Conservation (phyloP, 106 monocot genomes). For the Dactylorhiza incarnata region DNA sequence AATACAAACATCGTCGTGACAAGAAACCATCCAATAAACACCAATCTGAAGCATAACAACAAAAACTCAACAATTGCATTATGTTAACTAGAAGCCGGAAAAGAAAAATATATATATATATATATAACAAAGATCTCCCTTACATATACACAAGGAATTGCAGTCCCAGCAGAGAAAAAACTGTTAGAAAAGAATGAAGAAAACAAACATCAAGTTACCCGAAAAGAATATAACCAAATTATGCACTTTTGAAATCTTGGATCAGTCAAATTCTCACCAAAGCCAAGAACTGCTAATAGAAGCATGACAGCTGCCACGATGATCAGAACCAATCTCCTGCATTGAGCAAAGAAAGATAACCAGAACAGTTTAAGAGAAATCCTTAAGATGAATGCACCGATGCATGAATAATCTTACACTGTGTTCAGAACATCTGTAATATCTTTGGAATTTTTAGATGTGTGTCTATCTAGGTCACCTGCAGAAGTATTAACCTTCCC, state of each 20-base stretch:
- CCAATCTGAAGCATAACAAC: slow-evolving; percentile 46
- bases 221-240: background rate
- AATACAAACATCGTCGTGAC: slow-evolving; percentile 71
- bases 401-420: slow-evolving; percentile 26
- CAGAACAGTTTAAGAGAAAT: background rate
- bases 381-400: background rate
- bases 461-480: slow-evolving; percentile 21
- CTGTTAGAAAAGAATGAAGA: slow-evolving; percentile 34
- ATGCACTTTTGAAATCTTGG: background rate
- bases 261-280: slow-evolving; percentile 37
- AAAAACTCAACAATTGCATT: slow-evolving; percentile 2
- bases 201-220: slow-evolving; percentile 5
- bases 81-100: background rate
- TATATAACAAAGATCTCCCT: background rate
- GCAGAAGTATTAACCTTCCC: slow-evolving; percentile 56
- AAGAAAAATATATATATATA: background rate
- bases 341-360: background rate
- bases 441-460: slow-evolving; percentile 38
- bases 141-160: slow-evolving; percentile 74
- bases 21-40: slow-evolving; percentile 81
- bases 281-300: slow-evolving; percentile 67
- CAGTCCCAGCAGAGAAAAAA: slow-evolving; percentile 68
- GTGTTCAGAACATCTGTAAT: slow-evolving; percentile 34
- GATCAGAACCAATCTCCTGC: slow-evolving; percentile 33
- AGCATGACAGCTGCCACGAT: slow-evolving; percentile 68